Conservation (phyloP, 805 yeast species). For the Metschnikowia lochheadii region DNA sequence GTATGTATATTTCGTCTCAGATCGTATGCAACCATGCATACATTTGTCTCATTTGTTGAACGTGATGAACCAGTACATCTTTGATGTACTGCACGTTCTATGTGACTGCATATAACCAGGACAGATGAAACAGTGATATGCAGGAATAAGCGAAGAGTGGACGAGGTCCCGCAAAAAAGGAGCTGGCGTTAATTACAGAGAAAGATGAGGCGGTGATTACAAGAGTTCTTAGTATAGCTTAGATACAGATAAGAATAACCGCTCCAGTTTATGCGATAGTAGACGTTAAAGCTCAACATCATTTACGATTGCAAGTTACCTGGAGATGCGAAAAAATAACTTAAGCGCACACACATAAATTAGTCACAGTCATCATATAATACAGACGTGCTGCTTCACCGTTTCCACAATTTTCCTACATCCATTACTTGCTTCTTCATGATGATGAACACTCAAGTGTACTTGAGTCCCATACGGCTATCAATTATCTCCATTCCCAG, state of each 20-base stretch:
- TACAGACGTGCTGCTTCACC: neutral
- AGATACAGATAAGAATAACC: no score
- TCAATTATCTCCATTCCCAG: slow-evolving; percentile 53
- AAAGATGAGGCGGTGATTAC: no score
- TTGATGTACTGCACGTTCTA: no score
- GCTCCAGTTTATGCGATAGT: no score
- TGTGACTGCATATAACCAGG: no score
- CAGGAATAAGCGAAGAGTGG: no score
- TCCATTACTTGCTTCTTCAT: neutral
- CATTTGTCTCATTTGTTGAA: neutral
- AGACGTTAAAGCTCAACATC: no score
- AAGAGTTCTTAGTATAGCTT: no score
- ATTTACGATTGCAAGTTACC: neutral
- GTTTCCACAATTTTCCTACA: neutral
- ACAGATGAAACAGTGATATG: no score
- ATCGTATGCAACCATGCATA: neutral
- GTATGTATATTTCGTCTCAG: neutral
- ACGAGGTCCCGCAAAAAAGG: no score
- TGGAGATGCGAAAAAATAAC: neutral
- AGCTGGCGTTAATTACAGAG: no score
- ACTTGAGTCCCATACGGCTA: slow-evolving; percentile 42
- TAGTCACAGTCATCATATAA: slow-evolving; percentile 1
- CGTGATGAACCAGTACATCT: no score
- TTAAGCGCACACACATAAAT: slow-evolving; percentile 2
- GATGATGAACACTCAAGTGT: slow-evolving; percentile 44